These are phyloP conservation scores for Furcasterigmium furcatum DNA, from an alignment of 2,329 filamentous ascomycete species.

Conservation along the genomic window DNA sequence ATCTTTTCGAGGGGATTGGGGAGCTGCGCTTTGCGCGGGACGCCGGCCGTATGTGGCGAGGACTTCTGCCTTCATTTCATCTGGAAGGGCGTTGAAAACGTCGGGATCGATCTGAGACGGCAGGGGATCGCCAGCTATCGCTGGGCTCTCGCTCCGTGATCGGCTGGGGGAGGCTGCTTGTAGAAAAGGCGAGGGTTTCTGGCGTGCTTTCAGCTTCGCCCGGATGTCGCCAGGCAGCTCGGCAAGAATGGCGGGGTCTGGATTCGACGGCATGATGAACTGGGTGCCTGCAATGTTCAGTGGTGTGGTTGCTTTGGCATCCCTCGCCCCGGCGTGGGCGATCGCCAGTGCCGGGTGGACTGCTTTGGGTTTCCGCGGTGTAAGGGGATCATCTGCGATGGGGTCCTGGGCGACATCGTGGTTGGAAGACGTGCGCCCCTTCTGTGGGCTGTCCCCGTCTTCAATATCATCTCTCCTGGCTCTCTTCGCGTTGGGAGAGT, in stretches of 20 bases:
- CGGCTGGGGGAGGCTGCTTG: slow-evolving; percentile 27
- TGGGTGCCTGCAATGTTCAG: slow-evolving; percentile 85
- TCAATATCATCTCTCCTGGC: slow-evolving; percentile 38
- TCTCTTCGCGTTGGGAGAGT: background rate
- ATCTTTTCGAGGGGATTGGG: slow-evolving; percentile 55
- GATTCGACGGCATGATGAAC: slow-evolving; percentile 82
- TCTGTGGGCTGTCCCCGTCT: slow-evolving; percentile 31
- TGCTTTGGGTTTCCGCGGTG: slow-evolving; percentile 46
- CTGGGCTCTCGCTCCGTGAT: slow-evolving; percentile 36
- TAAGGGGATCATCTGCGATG: slow-evolving; percentile 52
- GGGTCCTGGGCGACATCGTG: slow-evolving; percentile 40
- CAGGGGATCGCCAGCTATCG: slow-evolving; percentile 43
- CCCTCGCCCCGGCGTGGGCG: slow-evolving; percentile 42
- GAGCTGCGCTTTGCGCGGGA: slow-evolving; percentile 27
- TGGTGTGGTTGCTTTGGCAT: slow-evolving; percentile 59
- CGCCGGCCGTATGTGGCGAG: slow-evolving; percentile 63
- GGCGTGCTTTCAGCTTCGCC: slow-evolving; percentile 51
- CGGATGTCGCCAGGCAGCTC: slow-evolving; percentile 84
- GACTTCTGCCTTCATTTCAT: slow-evolving; percentile 82
- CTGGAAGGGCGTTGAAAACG: slow-evolving; percentile 77
- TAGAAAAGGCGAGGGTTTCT: slow-evolving; percentile 12
- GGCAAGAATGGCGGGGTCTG: slow-evolving; percentile 76
- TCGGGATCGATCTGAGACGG: slow-evolving; percentile 84
- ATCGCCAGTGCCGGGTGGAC: slow-evolving; percentile 52
- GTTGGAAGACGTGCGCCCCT: slow-evolving; percentile 21